Conservation (phyloP, 2,329 filamentous ascomycete genomes). For the Fusarium chlamydosporum region DNA sequence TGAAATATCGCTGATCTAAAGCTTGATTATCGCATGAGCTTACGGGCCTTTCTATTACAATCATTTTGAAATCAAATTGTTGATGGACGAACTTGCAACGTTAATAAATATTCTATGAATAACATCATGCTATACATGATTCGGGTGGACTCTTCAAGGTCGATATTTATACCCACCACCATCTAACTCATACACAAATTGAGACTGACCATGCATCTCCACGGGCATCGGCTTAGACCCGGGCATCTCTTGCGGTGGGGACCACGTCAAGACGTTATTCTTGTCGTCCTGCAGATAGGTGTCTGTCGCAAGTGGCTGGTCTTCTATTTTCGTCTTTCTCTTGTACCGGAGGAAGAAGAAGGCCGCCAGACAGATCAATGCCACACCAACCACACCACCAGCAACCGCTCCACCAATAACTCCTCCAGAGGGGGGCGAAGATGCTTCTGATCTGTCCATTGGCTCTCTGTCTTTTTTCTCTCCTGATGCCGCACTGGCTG, state of each 20-base stretch:
- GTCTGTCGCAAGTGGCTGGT: not conserved
- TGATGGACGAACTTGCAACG: no score
- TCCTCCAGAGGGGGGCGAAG: slow-evolving; percentile 13
- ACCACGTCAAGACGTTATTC: not conserved
- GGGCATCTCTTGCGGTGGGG: not conserved
- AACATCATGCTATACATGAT: no score
- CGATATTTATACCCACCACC: not conserved
- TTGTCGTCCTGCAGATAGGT: not conserved
- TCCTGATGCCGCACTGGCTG: slow-evolving; percentile 2
- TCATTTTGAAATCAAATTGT: no score
- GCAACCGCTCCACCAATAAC: slow-evolving; percentile 29
- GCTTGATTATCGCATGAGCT: no score
- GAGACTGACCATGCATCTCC: not conserved
- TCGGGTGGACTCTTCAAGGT: no score
- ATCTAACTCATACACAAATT: slow-evolving; percentile 37
- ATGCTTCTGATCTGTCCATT: slow-evolving; percentile 2
- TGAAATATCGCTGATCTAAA: no score
- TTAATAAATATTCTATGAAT: no score
- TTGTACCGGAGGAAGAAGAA: slow-evolving; percentile 20
- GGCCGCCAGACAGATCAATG: slow-evolving; percentile 8
- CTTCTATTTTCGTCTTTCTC: not conserved
- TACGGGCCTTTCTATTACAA: no score
- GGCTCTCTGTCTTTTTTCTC: not conserved
- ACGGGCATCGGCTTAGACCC: slow-evolving; percentile 1
- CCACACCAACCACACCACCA: slow-evolving; percentile 9